Evolutionary conservation across 2,329 filamentous ascomycete genomes (phyloP), one percentile per base, ranked within the genome.

Genomic region (Xylariales sp.): DNA sequence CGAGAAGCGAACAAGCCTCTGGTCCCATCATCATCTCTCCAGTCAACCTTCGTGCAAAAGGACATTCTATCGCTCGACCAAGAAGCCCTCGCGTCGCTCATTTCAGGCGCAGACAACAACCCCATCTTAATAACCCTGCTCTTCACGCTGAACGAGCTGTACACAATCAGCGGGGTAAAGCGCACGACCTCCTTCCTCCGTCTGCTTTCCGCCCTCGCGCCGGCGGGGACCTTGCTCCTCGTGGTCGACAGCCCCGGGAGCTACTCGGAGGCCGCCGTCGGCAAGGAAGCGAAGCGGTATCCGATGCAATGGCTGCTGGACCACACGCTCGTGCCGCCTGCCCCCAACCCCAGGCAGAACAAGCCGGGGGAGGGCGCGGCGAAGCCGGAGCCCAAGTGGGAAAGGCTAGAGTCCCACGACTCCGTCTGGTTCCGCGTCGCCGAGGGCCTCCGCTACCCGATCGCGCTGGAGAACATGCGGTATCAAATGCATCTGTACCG

Each of bases 141-240:
- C 81, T 99, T 98, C 83, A 97, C 95, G 0, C 86, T 98, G 54
- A 98, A 98, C 79, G 96, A 99, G 81, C 89, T 99, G 0, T 98
- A 97, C 82, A 91, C 92, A 0, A 84, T 88, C 0, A 93, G 90
- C 0, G 88, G 94, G 30, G 83, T 89, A 55, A 84, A 89, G 2
- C 88, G 89, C 72, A 93, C 95, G 0, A 97, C 95, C 0, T 83
- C 84, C 3, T 90, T 98, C 71, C 84, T 99, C 0, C 85, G 93
- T 3, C 83, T 83, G 0, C 81, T 97, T 18, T 93, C 91, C 0
- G 82, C 86, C 1, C 72, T 81, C 0, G 77, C 92, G 2, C 80
- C 84, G 0, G 67, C 82, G 0, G 90, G 89, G 0, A 88, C 93
- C 1, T 79, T 95, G 46, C 82, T 98, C 1, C 86, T 98, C 0